Evolutionary conservation across 352 stramenopile species (phyloP).

Genomic region (Thraustotheca clavata): DNA sequence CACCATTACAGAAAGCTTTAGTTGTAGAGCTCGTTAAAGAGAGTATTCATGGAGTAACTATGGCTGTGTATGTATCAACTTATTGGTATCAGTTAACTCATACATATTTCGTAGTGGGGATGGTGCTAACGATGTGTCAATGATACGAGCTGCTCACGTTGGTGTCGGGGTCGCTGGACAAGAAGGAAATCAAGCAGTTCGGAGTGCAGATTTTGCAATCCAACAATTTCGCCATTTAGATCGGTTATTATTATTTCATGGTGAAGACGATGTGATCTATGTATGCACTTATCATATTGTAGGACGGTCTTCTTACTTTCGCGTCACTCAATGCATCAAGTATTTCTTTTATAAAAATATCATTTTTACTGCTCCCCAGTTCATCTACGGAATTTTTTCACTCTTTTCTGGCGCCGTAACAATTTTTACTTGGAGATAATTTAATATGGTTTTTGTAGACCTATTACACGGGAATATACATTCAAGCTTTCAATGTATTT

Average conservation of each 20-base stretch:
- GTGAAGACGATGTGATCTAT: slow-evolving; percentile 21
- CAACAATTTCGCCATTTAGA: slow-evolving; percentile 77
- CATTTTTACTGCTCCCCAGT: slow-evolving; percentile 83
- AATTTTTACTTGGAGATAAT: background rate
- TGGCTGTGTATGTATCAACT: slow-evolving; percentile 79
- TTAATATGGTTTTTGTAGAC: slow-evolving; percentile 31
- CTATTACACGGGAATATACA: slow-evolving; percentile 76
- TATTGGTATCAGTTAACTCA: background rate
- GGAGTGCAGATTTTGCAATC: slow-evolving; percentile 71
- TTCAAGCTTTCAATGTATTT: slow-evolving; percentile 92
- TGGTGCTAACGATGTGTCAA: slow-evolving; percentile 98
- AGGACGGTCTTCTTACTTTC: slow-evolving; percentile 95
- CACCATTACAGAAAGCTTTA: slow-evolving; percentile 83
- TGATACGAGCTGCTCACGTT: slow-evolving; percentile 99
- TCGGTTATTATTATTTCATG: slow-evolving; percentile 61
- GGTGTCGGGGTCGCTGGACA: slow-evolving; percentile 96
- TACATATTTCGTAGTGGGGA: slow-evolving; percentile 77
- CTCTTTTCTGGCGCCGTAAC: slow-evolving; percentile 78
- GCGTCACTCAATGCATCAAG: slow-evolving; percentile 92
- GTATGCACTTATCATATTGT: background rate
- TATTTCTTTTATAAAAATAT: slow-evolving; percentile 99
- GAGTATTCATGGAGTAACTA: slow-evolving; percentile 65
- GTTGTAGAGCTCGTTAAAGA: slow-evolving; percentile 92
- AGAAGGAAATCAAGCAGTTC: slow-evolving; percentile 89
- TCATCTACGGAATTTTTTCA: slow-evolving; percentile 79